Evolutionary conservation across 2,329 filamentous ascomycete genomes (phyloP).

Genomic region (Fusarium sp.): DNA sequence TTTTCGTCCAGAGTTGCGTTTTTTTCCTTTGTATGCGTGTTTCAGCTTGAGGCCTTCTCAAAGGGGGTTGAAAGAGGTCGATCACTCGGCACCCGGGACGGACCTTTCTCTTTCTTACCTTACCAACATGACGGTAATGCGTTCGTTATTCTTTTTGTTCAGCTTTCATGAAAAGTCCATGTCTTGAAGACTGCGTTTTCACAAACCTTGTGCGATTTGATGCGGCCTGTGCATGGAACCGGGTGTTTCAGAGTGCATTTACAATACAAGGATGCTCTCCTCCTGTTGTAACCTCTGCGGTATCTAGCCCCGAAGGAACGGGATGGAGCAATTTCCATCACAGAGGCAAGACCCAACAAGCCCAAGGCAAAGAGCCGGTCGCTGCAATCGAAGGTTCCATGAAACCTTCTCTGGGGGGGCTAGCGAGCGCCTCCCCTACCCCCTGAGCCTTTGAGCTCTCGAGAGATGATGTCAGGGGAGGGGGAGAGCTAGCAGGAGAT

Average conservation of each 20-base stretch:
- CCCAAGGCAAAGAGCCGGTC: constrained; percentile 2
- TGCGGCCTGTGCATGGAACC: constrained; percentile 27
- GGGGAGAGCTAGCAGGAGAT: constrained; percentile 21
- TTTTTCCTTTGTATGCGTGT: neutral
- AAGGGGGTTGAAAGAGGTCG: neutral
- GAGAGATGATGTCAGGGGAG: constrained; percentile 39
- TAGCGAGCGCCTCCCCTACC: constrained; percentile 15
- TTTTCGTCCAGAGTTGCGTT: neutral
- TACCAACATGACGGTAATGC: neutral
- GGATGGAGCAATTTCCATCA: constrained; percentile 10
- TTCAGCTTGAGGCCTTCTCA: neutral
- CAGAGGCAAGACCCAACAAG: neutral
- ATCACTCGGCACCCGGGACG: neutral
- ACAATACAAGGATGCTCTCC: neutral
- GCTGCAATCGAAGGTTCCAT: constrained; percentile 40
- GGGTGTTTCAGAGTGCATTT: constrained; percentile 24
- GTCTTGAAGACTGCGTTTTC: constrained; percentile 7
- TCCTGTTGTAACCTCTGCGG: neutral
- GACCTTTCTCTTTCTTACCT: neutral
- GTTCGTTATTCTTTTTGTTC: constrained; percentile 6
- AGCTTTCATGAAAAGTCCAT: neutral
- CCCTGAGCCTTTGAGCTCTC: constrained; percentile 31
- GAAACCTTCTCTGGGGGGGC: constrained; percentile 38
- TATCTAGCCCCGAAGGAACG: constrained; percentile 1
- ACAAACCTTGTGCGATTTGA: constrained; percentile 11